Evolutionary conservation across 2,329 filamentous ascomycete genomes (phyloP), one percentile per base, ranked within the genome.

Genomic region (Harringtonia lauricola): DNA sequence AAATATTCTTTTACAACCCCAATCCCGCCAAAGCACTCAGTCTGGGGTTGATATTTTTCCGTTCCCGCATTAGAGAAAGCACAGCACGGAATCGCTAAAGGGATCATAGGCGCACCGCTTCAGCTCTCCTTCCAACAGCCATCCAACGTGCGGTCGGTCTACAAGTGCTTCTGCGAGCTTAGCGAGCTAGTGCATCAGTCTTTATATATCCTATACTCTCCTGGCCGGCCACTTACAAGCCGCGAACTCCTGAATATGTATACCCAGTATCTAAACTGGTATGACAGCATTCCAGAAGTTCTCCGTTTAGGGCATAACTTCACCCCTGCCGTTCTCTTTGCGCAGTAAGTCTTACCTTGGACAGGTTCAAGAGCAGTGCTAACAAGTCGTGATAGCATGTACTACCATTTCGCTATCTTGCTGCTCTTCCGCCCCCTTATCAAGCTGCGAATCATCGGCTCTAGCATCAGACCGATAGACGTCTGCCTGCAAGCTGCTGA

Each of bases 361-460:
- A 28, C 13, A 29, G n/a, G 12, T 15, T n/a, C 8, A 22, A 8
- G 4, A 2, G 4, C 14, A 10, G 17, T 28, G 14, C 3, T 34
- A 39, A 7, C 13, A 18, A 4, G 29, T 8, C 34, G 18, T 26
- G 34, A 7, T 46, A 81, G 77, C 57, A 81, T 84, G 79, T 78
- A 83, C 49, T 83, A 83, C 55, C 74, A 84, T 54, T 81, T 79
- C 48, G 73, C 77, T 26, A 80, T 81, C n/a, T 59, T 83, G 0
- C 71, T 86, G n/a, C 70, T 88, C 2, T 87, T 87, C 56, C 71
- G 83, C 8, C 83, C 83, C 0, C 68, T 87, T 31, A 79, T 86
- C 54, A 84, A 76, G 49, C 55, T 79, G 8, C 65, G 66, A 10
- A 76, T 84, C 52, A 70, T 81, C 39, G 74, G 76, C 9, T 83